Evolutionary conservation across 2,329 filamentous ascomycete genomes (phyloP).

Genomic region (Trichoderma oligosporum): DNA sequence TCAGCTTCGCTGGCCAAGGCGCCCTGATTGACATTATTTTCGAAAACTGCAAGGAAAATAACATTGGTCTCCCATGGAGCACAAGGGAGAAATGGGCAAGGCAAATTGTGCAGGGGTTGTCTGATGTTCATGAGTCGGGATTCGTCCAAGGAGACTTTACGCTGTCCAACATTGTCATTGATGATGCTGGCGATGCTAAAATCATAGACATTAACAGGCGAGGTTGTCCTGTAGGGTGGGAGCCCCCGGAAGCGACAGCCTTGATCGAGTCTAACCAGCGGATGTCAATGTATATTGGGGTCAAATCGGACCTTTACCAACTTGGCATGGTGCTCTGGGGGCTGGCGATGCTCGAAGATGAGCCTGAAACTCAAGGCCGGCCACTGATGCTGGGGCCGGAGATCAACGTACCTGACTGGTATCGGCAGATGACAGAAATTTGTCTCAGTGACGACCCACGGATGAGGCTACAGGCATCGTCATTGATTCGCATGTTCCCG

Average conservation of each 20-base stretch:
- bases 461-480: slow-evolving; percentile 66
- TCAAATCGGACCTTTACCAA: slow-evolving; percentile 95
- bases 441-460: slow-evolving; percentile 75
- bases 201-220: slow-evolving; percentile 98
- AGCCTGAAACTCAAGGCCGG: slow-evolving; percentile 74
- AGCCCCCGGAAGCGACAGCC: slow-evolving; percentile 83
- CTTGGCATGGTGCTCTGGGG: slow-evolving; percentile 97
- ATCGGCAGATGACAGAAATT: slow-evolving; percentile 66
- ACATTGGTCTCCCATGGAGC: slow-evolving; percentile 60
- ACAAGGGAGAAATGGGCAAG: slow-evolving; percentile 81
- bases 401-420: slow-evolving; percentile 71
- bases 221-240: slow-evolving; percentile 97
- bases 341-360: slow-evolving; percentile 79
- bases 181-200: slow-evolving; percentile 77
- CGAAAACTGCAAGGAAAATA: slow-evolving; percentile 61
- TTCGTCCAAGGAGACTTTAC: slow-evolving; percentile 98
- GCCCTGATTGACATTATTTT: slow-evolving; percentile 89
- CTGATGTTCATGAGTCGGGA: slow-evolving; percentile 90
- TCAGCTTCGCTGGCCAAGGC: slow-evolving; percentile 81
- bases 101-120: slow-evolving; percentile 84
- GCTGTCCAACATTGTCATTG: slow-evolving; percentile 93
- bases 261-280: slow-evolving; percentile 85
- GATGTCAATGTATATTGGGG: slow-evolving; percentile 95
- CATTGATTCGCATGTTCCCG: slow-evolving; percentile 68
- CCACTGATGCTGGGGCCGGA: slow-evolving; percentile 61